Base-by-base conservation (phyloP, 768 basidiomycete genomes). In the Epithele typhae region DNA sequence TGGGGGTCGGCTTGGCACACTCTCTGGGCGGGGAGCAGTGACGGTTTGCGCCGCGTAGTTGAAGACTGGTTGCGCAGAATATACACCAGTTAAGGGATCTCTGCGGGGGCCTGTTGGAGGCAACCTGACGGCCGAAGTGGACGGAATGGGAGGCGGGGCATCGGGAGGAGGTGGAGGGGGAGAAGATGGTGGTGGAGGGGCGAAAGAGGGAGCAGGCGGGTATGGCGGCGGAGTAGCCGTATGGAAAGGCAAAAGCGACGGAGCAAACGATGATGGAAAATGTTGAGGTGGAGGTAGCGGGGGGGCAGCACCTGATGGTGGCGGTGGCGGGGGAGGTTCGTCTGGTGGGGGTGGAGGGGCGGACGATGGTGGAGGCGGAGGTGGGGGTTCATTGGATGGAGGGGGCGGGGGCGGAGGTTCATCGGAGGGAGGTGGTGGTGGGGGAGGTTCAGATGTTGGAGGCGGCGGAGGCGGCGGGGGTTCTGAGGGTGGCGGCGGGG, bases 381-480 rank as follows among this genome's bases (percentile, higher is more conserved):
- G 46, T n/a, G 55, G 57, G 11, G 62, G 56, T n/a, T 54, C 54
- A 25, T 35, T 43, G 27, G 49, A 36, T 5, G 58, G 59, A 1
- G 63, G 59, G 3, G 61, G 53, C 3, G 58, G 59, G 1, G 62
- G 58, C 2, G 60, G 55, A 6, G 56, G 61, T 17, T 56, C 58
- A 18, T 38, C 39, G 15, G 52, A 46, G 17, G 56, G 52, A 3
- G 56, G 59, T 0, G 59, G 61, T 18, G 51, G 63, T 33, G 62
- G 65, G 37, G 56, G 62, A 46, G 63, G 54, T 15, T 43, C 49
- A 10, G 46, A 40, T 12, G 57, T 37, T 10, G 58, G 61, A 15
- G 52, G 64, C 7, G 62, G 64, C 18, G 51, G 65, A 44, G 55
- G 62, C 23, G 51, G 64, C 23, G 58, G 56, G 15, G 48, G 52